Evolutionary conservation across 371 early-diverging fungal genomes (phyloP).

Genomic region (Mortierella sp.): DNA sequence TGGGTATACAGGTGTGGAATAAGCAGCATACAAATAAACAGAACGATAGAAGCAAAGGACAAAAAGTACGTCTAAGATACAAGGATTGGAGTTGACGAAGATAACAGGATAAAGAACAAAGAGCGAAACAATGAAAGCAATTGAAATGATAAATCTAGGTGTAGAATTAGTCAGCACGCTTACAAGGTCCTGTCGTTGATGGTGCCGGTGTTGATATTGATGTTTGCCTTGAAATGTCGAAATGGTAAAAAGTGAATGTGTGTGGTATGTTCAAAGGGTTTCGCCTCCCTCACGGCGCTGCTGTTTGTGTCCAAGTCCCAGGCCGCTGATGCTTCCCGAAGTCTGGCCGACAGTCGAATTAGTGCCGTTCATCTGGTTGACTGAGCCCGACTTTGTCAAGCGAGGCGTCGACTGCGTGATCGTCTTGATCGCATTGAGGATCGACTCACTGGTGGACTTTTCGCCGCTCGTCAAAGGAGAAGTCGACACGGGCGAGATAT

Average conservation of each 20-base stretch:
- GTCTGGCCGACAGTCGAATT: neutral
- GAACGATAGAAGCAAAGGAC: neutral
- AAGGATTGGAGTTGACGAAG: neutral
- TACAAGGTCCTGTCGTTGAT: no score
- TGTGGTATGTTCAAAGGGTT: neutral
- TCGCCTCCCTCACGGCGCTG: conserved; percentile 5
- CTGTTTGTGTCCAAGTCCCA: conserved; percentile 4
- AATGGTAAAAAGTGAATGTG: no score
- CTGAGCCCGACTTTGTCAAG: conserved; percentile 16
- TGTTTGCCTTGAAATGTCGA: neutral
- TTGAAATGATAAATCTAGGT: neutral
- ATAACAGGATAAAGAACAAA: neutral
- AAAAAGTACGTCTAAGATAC: neutral
- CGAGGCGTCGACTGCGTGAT: conserved; percentile 53
- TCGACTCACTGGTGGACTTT: conserved; percentile 26
- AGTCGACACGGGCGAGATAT: neutral
- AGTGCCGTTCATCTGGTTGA: conserved; percentile 5
- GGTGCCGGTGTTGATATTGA: neutral
- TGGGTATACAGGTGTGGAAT: neutral
- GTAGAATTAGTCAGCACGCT: no score
- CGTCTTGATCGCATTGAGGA: conserved; percentile 47
- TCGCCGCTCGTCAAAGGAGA: neutral
- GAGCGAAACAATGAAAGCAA: neutral
- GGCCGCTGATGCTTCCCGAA: neutral
- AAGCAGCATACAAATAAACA: neutral